These are phyloP conservation scores for Hypomyces rosellus DNA, from an alignment of 2,329 filamentous ascomycete genomes.

Conservation along the genomic window DNA sequence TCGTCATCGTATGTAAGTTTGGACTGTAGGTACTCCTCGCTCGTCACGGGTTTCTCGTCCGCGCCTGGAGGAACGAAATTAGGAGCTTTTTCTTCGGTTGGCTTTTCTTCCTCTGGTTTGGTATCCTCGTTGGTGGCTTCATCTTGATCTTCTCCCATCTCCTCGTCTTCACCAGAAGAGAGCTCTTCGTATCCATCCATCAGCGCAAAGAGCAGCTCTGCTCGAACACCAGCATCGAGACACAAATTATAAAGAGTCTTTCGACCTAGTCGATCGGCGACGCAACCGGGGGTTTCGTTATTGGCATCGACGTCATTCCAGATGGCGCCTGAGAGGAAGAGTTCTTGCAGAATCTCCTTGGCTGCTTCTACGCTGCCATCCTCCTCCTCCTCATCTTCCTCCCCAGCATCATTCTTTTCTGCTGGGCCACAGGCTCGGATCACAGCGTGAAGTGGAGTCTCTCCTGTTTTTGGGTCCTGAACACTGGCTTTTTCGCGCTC, in stretches of 20 bases:
- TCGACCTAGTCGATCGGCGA: slow-evolving; percentile 66
- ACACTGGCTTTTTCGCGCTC: slow-evolving; percentile 60
- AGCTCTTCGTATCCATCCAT: slow-evolving; percentile 77
- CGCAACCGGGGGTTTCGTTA: slow-evolving; percentile 85
- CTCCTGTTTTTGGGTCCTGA: slow-evolving; percentile 78
- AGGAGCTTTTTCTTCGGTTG: slow-evolving; percentile 24
- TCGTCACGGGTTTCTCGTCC: slow-evolving; percentile 48
- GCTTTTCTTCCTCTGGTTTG: slow-evolving; percentile 26
- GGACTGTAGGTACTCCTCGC: slow-evolving; percentile 62
- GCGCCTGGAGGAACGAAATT: slow-evolving; percentile 31
- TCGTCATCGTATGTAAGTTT: slow-evolving; percentile 57
- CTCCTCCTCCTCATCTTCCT: slow-evolving; percentile 26
- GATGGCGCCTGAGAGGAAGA: slow-evolving; percentile 84
- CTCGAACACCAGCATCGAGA: slow-evolving; percentile 83
- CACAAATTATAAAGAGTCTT: slow-evolving; percentile 70
- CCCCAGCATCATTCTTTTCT: not conserved
- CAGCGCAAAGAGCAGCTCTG: slow-evolving; percentile 77
- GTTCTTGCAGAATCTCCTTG: slow-evolving; percentile 61
- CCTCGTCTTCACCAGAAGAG: slow-evolving; percentile 48
- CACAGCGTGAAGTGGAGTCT: slow-evolving; percentile 82
- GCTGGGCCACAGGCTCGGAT: slow-evolving; percentile 65
- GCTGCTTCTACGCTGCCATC: slow-evolving; percentile 51
- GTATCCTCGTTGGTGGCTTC: slow-evolving; percentile 14
- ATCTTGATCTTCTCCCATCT: slow-evolving; percentile 35
- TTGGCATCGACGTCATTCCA: slow-evolving; percentile 92